Percentiles rank a stretch among this genome's conserved stretches.
Conservation (phyloP, 1,139 yeast genomes). For the Geotrichum phurueaensis region DNA sequence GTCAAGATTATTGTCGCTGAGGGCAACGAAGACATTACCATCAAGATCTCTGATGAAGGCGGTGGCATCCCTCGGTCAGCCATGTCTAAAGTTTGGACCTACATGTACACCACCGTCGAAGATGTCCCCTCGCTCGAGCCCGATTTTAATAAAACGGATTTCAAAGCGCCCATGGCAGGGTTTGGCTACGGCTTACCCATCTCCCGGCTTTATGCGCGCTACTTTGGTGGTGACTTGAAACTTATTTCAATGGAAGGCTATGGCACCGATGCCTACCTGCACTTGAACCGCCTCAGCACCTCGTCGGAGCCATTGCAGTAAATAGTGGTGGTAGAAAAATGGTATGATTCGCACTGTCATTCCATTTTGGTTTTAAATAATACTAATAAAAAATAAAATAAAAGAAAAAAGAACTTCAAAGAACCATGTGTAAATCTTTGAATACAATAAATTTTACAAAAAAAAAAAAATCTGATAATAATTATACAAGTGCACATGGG, state of each 20-base stretch:
- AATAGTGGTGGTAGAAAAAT: background rate
- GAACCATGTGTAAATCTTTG: too few relatives aligned
- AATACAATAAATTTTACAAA: too few relatives aligned
- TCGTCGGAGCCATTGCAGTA: conserved; percentile 45
- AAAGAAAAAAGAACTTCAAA: too few relatives aligned
- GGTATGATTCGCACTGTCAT: background rate
- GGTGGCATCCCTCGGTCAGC: conserved; percentile 89
- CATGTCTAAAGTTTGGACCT: conserved; percentile 84
- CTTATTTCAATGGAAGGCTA: conserved; percentile 89
- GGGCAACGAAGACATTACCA: conserved; percentile 89
- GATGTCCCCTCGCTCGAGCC: conserved; percentile 65
- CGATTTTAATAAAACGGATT: conserved; percentile 46
- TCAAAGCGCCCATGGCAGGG: conserved; percentile 91
- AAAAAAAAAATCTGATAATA: too few relatives aligned
- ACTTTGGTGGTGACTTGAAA: conserved; percentile 86
- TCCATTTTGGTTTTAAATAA: background rate
- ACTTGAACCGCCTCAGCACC: conserved; percentile 55
- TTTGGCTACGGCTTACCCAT: conserved; percentile 90
- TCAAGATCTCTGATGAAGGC: conserved; percentile 88
- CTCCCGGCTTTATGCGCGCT: conserved; percentile 77
- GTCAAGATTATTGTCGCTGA: conserved; percentile 85
- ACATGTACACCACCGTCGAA: conserved; percentile 81
- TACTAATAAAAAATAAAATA: background rate
- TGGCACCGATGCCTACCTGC: conserved; percentile 88
- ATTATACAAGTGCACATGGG: too few relatives aligned